phyloP scores from a whole-genome alignment of 345 rosid species.

The Populus tremula region DNA sequence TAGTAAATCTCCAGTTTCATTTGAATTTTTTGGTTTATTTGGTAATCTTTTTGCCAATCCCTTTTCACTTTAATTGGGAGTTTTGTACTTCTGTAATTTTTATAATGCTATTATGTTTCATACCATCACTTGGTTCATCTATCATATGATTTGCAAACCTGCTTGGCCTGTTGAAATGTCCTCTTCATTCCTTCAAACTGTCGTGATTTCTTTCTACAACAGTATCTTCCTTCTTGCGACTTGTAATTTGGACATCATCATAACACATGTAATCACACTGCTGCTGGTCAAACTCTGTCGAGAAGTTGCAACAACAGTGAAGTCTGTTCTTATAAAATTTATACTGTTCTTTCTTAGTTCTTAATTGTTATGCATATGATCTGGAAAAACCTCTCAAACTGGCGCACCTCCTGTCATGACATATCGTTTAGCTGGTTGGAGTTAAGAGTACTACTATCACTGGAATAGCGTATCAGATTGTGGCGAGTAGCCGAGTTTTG shows the following conservation, averaged over 20 bases:
- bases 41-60: slow-evolving; percentile 27
- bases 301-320: not conserved
- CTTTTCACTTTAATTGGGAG: slow-evolving; percentile 25
- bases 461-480: not conserved
- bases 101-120: slow-evolving; percentile 26
- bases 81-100: slow-evolving; percentile 45
- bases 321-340: not conserved
- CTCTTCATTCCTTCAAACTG: not conserved
- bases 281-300: not conserved
- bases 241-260: not conserved
- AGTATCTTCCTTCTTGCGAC: not conserved
- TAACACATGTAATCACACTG: not conserved
- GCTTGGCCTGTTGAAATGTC: not conserved
- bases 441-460: no score
- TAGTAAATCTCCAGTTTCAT: slow-evolving; percentile 23
- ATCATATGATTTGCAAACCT: slow-evolving; percentile 20
- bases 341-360: not conserved
- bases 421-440: not conserved
- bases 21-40: slow-evolving; percentile 23
- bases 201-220: not conserved
- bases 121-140: slow-evolving; percentile 14
- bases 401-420: no score
- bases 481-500: not conserved
- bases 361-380: not conserved
- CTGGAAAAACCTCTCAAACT: no score